A percentile compares a stretch with the other conserved stretches of the same genome.
phyloP scores from a whole-genome alignment of 2,329 filamentous ascomycete species.

The Ustilaginoidea virens region DNA sequence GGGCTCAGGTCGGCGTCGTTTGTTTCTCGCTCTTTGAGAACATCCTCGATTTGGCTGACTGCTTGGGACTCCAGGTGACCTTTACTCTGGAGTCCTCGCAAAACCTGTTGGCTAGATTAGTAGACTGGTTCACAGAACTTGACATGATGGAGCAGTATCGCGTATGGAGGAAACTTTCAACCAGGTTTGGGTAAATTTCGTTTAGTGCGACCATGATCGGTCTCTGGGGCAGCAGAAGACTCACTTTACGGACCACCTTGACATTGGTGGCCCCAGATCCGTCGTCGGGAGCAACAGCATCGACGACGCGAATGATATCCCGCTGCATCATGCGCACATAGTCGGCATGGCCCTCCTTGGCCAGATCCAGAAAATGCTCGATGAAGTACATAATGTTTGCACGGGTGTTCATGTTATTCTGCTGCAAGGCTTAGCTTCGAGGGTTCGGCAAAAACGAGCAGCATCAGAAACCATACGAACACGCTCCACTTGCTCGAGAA shows the following conservation, averaged over 20 bases:
- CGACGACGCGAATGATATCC: conserved; percentile 81
- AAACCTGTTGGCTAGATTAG: conserved; percentile 29
- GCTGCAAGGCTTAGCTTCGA: neutral
- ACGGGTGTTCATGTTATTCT: conserved; percentile 91
- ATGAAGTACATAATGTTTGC: conserved; percentile 99
- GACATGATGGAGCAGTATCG: no score
- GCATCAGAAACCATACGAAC: no score
- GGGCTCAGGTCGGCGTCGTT: conserved; percentile 39
- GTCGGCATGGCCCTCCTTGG: conserved; percentile 57
- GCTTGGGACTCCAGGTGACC: conserved; percentile 59
- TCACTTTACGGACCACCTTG: conserved; percentile 73
- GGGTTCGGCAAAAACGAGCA: no score
- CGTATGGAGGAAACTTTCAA: neutral
- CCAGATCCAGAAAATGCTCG: conserved; percentile 82
- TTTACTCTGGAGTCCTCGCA: conserved; percentile 55
- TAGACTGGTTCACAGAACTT: no score
- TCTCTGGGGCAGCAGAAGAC: no score
- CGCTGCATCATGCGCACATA: conserved; percentile 92
- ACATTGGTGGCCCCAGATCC: conserved; percentile 85
- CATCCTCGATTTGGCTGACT: conserved; percentile 66
- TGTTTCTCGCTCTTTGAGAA: conserved; percentile 64
- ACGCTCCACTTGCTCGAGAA: conserved; percentile 83
- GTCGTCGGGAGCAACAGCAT: conserved; percentile 77
- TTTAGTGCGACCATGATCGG: no score
- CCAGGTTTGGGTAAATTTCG: neutral